Evolutionary conservation across 2,329 filamentous ascomycete genomes (phyloP).

Genomic region (Cercospora brassicicola): DNA sequence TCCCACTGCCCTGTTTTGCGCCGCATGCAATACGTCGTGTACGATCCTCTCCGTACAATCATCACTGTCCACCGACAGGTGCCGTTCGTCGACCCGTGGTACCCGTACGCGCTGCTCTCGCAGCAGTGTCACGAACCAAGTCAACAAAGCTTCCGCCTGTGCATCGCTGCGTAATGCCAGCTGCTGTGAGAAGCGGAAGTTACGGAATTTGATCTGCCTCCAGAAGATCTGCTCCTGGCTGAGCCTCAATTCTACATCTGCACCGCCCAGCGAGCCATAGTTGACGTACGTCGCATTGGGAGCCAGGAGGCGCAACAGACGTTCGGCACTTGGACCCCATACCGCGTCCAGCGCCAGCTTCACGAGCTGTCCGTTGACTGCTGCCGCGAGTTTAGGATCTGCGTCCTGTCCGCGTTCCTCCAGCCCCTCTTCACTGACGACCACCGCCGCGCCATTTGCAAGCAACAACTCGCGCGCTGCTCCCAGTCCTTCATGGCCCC

Average conservation of each 20-base stretch:
- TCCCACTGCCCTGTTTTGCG: background rate
- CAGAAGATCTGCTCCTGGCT: background rate
- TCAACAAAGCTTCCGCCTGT: background rate
- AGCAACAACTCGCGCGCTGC: background rate
- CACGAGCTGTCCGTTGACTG: background rate
- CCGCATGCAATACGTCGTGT: background rate
- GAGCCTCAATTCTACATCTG: background rate
- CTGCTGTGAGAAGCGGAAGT: background rate
- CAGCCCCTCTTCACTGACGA: background rate
- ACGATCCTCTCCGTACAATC: no score
- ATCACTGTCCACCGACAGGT: background rate
- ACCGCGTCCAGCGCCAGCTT: background rate
- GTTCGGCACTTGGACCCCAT: background rate
- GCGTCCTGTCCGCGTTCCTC: background rate
- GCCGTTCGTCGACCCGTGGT: background rate
- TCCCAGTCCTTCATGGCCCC: background rate
- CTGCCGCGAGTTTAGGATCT: background rate
- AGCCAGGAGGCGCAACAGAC: background rate
- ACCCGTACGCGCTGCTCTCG: background rate
- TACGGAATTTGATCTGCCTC: background rate
- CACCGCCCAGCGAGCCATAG: background rate
- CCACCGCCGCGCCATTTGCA: background rate
- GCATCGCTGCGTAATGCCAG: background rate
- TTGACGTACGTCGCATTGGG: background rate
- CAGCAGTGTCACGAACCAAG: background rate